Evolutionary conservation across 345 rosid species (phyloP).

Genomic region (Schrenkiella parvula): DNA sequence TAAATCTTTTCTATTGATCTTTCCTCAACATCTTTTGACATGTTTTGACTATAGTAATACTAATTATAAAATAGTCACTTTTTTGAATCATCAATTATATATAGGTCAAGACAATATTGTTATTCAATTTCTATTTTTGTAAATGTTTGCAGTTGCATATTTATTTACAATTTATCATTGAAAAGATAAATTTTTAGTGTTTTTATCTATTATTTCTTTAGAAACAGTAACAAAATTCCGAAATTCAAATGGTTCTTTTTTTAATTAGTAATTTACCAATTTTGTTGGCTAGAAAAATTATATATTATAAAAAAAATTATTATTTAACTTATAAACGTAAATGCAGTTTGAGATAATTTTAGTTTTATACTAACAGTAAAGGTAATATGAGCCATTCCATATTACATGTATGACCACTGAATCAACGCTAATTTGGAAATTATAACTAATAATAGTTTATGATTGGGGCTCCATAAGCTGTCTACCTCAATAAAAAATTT

Average conservation of each 20-base stretch:
- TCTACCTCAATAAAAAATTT: too few relatives aligned
- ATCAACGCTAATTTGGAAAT: too few relatives aligned
- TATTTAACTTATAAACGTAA: not conserved
- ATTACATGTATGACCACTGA: not conserved
- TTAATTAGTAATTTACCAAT: not conserved
- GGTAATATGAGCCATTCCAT: not conserved
- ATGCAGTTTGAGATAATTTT: not conserved
- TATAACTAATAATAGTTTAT: too few relatives aligned
- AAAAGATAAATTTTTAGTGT: not conserved
- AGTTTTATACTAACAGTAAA: not conserved
- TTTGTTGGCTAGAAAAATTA: not conserved
- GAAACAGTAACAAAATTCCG: not conserved
- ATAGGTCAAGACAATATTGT: not conserved
- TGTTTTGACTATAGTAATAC: not conserved
- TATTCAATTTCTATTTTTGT: not conserved
- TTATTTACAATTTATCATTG: not conserved
- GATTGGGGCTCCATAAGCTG: too few relatives aligned
- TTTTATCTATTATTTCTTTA: not conserved
- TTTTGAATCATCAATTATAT: not conserved
- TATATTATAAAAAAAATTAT: not conserved
- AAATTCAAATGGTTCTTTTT: not conserved
- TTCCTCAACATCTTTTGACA: not conserved
- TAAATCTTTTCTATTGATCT: not conserved
- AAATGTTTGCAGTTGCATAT: not conserved
- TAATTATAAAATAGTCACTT: not conserved